Percentiles rank a stretch among this genome's conserved stretches.
Conservation (phyloP, 805 yeast genomes). For the Wickerhamiella parazyma region DNA sequence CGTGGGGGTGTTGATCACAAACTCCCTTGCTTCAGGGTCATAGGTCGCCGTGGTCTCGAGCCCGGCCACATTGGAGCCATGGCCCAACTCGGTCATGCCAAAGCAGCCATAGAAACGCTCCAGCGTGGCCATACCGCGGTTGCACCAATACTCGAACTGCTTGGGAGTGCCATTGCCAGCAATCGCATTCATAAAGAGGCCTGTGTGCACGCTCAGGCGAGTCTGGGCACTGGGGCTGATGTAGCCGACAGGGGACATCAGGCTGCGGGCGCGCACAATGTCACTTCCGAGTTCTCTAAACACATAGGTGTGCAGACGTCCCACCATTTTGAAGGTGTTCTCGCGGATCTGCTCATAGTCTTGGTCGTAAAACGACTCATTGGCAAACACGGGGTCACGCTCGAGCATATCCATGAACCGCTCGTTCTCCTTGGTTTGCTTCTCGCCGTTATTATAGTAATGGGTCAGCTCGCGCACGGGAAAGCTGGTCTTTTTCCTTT, state of each 20-base stretch:
- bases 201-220: conserved; percentile 64
- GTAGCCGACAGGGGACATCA: conserved; percentile 11
- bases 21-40: conserved; percentile 44
- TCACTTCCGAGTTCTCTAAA: conserved; percentile 14
- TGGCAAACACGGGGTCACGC: conserved; percentile 40
- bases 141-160: conserved; percentile 66
- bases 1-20: conserved; percentile 65
- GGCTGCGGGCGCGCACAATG: conserved; percentile 6
- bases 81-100: conserved; percentile 78
- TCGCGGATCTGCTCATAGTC: conserved; percentile 27
- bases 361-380: conserved; percentile 35
- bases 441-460: conserved; percentile 32
- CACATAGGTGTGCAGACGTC: conserved; percentile 13
- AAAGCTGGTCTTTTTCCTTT: conserved; percentile 29
- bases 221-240: conserved; percentile 60
- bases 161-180: conserved; percentile 68
- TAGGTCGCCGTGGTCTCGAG: conserved; percentile 72
- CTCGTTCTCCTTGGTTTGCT: conserved; percentile 29
- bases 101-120: conserved; percentile 53
- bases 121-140: conserved; percentile 23
- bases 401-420: conserved; percentile 33
- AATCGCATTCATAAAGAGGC: conserved; percentile 56
- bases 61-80: conserved; percentile 80
- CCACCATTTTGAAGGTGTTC: conserved; percentile 25
- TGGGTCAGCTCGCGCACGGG: conserved; percentile 29